Evolutionary conservation across 495 filamentous ascomycete genomes (phyloP).

Genomic region (Annulohypoxylon stygium): DNA sequence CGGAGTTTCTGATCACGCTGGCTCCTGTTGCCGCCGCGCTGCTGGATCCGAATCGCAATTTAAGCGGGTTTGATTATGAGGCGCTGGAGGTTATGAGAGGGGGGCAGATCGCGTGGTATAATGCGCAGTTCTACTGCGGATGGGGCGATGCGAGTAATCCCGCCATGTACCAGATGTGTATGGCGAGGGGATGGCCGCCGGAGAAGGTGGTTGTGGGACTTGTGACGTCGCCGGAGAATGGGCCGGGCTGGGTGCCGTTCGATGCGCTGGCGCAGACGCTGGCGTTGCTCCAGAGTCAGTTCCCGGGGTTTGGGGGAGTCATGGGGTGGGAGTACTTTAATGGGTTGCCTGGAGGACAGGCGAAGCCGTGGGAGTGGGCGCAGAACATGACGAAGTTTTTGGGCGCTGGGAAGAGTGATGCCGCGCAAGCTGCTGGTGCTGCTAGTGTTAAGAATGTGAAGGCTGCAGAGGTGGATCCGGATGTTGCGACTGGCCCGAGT

Average conservation of each 20-base stretch:
- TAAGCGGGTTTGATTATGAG: conserved; percentile 82
- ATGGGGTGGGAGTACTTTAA: conserved; percentile 94
- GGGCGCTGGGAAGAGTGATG: conserved; percentile 40
- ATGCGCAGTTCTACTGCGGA: conserved; percentile 86
- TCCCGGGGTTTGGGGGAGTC: conserved; percentile 78
- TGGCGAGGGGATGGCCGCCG: conserved; percentile 73
- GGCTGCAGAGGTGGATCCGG: conserved; percentile 32
- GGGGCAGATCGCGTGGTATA: conserved; percentile 78
- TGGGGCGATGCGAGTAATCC: conserved; percentile 75
- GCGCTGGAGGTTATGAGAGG: conserved; percentile 66
- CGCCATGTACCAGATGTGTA: conserved; percentile 71
- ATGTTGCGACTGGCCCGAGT: conserved; percentile 24
- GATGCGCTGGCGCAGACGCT: conserved; percentile 57
- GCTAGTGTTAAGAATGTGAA: background rate
- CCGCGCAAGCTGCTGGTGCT: conserved; percentile 17
- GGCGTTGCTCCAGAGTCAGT: conserved; percentile 60
- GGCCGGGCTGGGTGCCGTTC: conserved; percentile 60
- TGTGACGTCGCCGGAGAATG: conserved; percentile 77
- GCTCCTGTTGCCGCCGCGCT: conserved; percentile 84
- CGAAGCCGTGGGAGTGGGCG: conserved; percentile 79
- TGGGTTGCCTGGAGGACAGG: conserved; percentile 67
- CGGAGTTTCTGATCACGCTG: conserved; percentile 78
- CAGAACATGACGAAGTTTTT: conserved; percentile 69
- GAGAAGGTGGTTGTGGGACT: conserved; percentile 78
- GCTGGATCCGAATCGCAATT: conserved; percentile 63